A percentile compares a stretch with the other conserved stretches of the same genome.
Conservation (phyloP, 495 filamentous ascomycete species). For the Podospora tetraspora region DNA sequence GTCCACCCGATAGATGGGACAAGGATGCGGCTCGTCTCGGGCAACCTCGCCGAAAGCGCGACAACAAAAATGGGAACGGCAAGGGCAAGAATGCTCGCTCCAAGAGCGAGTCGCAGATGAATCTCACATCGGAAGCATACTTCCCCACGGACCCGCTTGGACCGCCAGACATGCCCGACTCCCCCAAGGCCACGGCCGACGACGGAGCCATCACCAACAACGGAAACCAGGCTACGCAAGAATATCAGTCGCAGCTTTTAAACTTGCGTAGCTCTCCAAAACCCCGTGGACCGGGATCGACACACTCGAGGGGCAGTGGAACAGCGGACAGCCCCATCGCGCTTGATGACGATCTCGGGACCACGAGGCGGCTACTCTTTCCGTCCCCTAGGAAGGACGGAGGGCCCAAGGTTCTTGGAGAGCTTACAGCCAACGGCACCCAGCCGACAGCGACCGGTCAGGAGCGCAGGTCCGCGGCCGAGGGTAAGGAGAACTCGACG, state of each 20-base stretch:
- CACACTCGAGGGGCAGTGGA: constrained; percentile 48
- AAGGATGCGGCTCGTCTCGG: constrained; percentile 52
- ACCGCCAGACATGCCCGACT: constrained; percentile 27
- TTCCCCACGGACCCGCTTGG: constrained; percentile 44
- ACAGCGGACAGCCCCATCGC: constrained; percentile 59
- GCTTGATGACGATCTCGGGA: constrained; percentile 53
- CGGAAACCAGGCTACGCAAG: constrained; percentile 37
- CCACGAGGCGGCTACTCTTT: constrained; percentile 74
- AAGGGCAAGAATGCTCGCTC: constrained; percentile 42
- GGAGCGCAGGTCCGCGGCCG: constrained; percentile 31
- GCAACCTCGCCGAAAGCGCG: constrained; percentile 44
- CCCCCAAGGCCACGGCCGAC: constrained; percentile 24
- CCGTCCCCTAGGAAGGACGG: constrained; percentile 60
- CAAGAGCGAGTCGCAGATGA: constrained; percentile 37
- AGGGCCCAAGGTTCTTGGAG: constrained; percentile 52
- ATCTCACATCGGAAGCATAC: constrained; percentile 46
- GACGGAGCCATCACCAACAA: constrained; percentile 24
- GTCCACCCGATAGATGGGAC: constrained; percentile 78
- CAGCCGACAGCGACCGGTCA: constrained; percentile 36
- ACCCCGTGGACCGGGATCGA: constrained; percentile 34
- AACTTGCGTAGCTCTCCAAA: constrained; percentile 33
- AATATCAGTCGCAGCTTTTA: constrained; percentile 20
- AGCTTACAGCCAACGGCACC: constrained; percentile 53
- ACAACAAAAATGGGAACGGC: constrained; percentile 30
- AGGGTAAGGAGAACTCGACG: constrained; percentile 39